phyloP scores from a whole-genome alignment of 768 basidiomycete species.

The Mycena belliarum region DNA sequence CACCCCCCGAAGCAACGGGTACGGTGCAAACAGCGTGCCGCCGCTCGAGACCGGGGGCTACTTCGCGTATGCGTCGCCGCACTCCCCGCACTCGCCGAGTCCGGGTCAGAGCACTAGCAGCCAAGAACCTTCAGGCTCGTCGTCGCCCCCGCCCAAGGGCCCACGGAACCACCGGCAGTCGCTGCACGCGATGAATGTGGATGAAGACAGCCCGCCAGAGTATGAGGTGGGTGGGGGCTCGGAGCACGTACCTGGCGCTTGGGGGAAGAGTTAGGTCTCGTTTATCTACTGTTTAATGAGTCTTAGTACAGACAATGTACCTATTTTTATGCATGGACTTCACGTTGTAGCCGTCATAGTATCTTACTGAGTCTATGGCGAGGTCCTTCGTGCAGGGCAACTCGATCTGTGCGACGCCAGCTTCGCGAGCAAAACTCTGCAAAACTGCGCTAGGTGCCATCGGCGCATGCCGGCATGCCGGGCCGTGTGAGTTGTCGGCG shows the following conservation, averaged over 20 bases:
- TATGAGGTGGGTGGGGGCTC: constrained; percentile 61
- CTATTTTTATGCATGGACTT: constrained; percentile 6
- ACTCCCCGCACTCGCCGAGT: not conserved
- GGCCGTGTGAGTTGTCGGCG: no score
- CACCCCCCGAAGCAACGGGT: constrained; percentile 47
- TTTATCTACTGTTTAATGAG: constrained; percentile 9
- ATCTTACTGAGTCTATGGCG: not conserved
- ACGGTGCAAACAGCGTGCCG: constrained; percentile 48
- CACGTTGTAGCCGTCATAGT: constrained; percentile 7
- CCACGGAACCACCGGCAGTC: constrained; percentile 21
- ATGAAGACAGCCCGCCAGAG: constrained; percentile 62
- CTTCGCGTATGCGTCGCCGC: not conserved
- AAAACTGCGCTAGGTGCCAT: no score
- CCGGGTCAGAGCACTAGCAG: no score
- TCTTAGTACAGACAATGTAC: not conserved
- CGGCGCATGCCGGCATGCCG: no score
- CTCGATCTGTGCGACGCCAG: no score
- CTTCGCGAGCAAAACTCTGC: no score
- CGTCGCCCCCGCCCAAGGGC: constrained; percentile 13
- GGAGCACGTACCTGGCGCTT: constrained; percentile 49
- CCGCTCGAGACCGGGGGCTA: constrained; percentile 26
- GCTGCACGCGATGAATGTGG: constrained; percentile 13
- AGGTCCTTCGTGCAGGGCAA: no score
- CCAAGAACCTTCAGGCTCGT: constrained; percentile 19
- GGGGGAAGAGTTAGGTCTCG: constrained; percentile 45